Conservation (phyloP, 768 basidiomycete species). For the Stropharia rugosoannulata region DNA sequence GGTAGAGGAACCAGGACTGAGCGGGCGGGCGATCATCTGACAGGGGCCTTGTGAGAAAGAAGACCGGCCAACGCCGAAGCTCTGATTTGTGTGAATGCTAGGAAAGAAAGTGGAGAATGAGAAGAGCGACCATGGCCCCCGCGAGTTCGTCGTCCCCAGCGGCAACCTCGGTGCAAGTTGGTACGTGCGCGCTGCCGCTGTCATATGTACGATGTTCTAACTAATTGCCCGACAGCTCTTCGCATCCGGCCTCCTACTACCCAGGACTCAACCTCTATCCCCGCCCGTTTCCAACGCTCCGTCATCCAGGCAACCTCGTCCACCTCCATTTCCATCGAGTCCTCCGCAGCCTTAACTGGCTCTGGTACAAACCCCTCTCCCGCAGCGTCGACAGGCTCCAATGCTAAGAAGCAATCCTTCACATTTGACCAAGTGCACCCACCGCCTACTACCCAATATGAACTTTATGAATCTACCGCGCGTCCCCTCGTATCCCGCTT, state of each 20-base stretch:
- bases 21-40: constrained; percentile 16
- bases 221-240: constrained; percentile 49
- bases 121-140: constrained; percentile 66
- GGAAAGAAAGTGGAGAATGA: constrained; percentile 25
- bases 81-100: constrained; percentile 28
- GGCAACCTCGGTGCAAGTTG: constrained; percentile 93
- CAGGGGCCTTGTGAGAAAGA: constrained; percentile 25
- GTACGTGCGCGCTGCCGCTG: constrained; percentile 45
- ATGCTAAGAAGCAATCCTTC: constrained; percentile 80
- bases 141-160: constrained; percentile 66
- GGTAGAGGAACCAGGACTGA: neutral
- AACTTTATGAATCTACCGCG: constrained; percentile 83
- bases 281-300: constrained; percentile 90
- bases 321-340: constrained; percentile 84
- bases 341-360: constrained; percentile 48
- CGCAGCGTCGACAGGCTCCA: constrained; percentile 40
- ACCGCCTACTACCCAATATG: constrained; percentile 82
- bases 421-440: constrained; percentile 93
- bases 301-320: constrained; percentile 77
- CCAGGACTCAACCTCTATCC: constrained; percentile 84
- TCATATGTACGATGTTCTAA: constrained; percentile 15
- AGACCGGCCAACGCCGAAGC: constrained; percentile 35
- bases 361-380: constrained; percentile 52
- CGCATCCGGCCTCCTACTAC: constrained; percentile 87
- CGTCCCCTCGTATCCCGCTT: constrained; percentile 85